These are phyloP conservation scores for Phytophthora pistaciae DNA, from an alignment of 352 stramenopile species.

Conservation along the genomic window DNA sequence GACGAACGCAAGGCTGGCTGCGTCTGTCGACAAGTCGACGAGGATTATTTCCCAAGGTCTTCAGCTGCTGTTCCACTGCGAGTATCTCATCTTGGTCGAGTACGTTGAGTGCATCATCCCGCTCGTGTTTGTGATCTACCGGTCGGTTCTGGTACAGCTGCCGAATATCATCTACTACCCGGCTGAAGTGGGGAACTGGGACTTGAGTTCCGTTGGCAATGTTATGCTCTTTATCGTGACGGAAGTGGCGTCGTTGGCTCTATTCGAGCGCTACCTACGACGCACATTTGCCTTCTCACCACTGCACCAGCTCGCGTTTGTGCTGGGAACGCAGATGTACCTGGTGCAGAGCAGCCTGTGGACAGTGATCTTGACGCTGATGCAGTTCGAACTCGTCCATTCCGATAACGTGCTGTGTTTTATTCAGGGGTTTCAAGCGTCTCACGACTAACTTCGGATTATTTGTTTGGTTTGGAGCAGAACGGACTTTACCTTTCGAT, in stretches of 20 bases:
- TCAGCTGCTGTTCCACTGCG: conserved; percentile 42
- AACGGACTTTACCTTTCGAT: not conserved
- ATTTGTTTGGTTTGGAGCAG: not conserved
- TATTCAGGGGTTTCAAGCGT: not conserved
- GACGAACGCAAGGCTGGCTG: not conserved
- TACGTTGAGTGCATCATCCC: conserved; percentile 47
- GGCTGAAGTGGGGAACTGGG: conserved; percentile 3
- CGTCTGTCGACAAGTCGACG: not conserved
- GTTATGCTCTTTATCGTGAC: not conserved
- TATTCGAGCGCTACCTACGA: not conserved
- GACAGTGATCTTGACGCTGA: not conserved
- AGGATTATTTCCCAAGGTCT: conserved; percentile 8
- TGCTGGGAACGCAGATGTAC: not conserved
- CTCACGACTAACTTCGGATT: not conserved
- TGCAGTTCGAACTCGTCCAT: not conserved
- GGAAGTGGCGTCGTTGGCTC: not conserved
- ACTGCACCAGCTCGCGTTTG: not conserved
- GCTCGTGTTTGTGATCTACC: conserved; percentile 37
- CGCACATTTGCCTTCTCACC: not conserved
- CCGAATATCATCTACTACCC: conserved; percentile 43
- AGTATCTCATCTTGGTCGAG: conserved; percentile 40
- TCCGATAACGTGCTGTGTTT: not conserved
- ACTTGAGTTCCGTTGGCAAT: not conserved
- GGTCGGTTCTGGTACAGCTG: conserved; percentile 36
- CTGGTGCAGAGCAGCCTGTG: not conserved